Evolutionary conservation across 169 alveolate genomes (phyloP).

Genomic region (Babesia gibsoni): DNA sequence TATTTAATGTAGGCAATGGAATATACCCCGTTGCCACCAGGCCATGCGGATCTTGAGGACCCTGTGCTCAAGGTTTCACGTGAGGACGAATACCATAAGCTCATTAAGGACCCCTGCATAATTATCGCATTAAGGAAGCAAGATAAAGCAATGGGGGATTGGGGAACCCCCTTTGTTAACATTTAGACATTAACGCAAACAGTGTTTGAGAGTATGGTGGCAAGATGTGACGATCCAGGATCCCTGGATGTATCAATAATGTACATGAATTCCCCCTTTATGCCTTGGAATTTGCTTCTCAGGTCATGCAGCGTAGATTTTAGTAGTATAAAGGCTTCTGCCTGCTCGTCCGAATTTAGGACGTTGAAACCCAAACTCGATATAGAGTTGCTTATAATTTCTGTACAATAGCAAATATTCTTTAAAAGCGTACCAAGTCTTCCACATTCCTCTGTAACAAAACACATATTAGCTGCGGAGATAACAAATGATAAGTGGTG

Average conservation of each 20-base stretch:
- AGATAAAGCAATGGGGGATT: conserved; percentile 16
- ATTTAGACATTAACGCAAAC: not conserved
- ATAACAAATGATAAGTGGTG: conserved; percentile 1
- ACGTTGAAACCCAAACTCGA: not conserved
- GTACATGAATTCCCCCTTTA: conserved; percentile 11
- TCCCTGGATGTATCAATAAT: conserved; percentile 7
- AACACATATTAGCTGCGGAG: not conserved
- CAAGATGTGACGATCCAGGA: conserved; percentile 5
- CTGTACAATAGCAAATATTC: not conserved
- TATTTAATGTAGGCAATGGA: conserved; percentile 30
- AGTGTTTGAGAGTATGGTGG: not conserved
- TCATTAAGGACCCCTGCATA: conserved; percentile 36
- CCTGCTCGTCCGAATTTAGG: not conserved
- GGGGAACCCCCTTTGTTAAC: conserved; percentile 64
- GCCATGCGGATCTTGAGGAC: conserved; percentile 20
- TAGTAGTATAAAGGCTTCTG: not conserved
- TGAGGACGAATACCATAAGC: conserved; percentile 35
- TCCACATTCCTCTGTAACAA: not conserved
- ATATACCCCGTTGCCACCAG: conserved; percentile 27
- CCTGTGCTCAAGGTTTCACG: conserved; percentile 5
- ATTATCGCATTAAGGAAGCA: conserved; percentile 35
- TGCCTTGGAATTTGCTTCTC: not conserved
- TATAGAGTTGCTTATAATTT: not conserved
- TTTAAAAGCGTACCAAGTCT: not conserved
- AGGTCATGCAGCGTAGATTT: not conserved